Evolutionary conservation across 768 basidiomycete genomes (phyloP), one percentile per base, ranked within the genome.

Genomic region (Leccinum subgranulosum): DNA sequence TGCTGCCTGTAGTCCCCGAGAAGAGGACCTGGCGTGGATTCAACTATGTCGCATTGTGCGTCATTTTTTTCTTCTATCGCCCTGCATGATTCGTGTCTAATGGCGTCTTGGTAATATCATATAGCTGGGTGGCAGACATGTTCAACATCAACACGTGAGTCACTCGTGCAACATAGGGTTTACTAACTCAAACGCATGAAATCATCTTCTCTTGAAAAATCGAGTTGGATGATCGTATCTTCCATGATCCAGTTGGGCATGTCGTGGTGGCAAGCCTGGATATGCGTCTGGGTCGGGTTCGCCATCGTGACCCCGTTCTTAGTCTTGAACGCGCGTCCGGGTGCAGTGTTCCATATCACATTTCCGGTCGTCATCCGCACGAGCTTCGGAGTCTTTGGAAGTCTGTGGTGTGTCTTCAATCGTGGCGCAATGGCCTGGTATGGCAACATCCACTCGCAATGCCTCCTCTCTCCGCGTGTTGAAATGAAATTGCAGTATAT

Each of bases 251-350:
- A 86, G 59, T 72, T 84, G 28, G 86, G 86, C 3, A 78, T 91
- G 29, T 85, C 85, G 0, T 91, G 88, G 88, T 92, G 88, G 88
- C 87, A 91, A 69, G 85, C 90, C 15, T 89, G 90, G 87, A 78
- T 92, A 53, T 90, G 86, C 58, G 86, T 87, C 12, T 88, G 85
- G 86, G 61, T 87, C 34, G 84, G 77, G 48, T 88, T 77, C 69
- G 81, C 67, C 1, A 58, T 84, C 55, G 82, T 82, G 21, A 84
- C 87, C 2, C 84, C 84, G 0, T 87, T 94, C 73, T 79, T 93
- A 58, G 85, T 85, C 25, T 69, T 88, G 61, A 93, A 92, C 66
- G 90, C 88, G 25, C 81, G 87, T 27, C 87, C 87, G 5, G 89
- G 90, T 49, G 90, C 89, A 2, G 76, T 88, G 12, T 86, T 86